Base-by-base conservation (phyloP, 2,329 filamentous ascomycete species). In the Botrytis pseudocinerea region DNA sequence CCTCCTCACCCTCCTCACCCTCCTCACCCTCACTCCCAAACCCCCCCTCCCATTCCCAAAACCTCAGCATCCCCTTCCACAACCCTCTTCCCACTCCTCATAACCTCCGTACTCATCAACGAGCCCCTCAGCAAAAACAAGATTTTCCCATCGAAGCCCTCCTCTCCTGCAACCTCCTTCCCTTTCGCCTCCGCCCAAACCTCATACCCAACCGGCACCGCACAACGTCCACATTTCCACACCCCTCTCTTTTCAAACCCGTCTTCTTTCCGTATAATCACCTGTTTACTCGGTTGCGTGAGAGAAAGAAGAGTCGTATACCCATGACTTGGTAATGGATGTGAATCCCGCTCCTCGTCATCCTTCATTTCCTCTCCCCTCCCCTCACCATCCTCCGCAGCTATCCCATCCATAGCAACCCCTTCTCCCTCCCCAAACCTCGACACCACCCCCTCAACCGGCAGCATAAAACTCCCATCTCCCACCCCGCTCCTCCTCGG, bases 1-100 rank as follows among this genome's bases (percentile, higher is more conserved):
- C 70, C 18, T 64, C 72, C 32, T 73, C 16, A 42, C 35, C 44
- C 44, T 48, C 75, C 1, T n/a, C 54, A 18, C 48, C 70, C 18
- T 64, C 72, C 32, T 73, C 16, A 32, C n/a, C 44, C 44, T 54
- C 54, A 57, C n/a, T 35, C 57, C 62, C 62, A 70, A 16, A 76
- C 75, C 71, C 54, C 75, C 3, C 25, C 51, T 16, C 60, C 70
- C 22, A 63, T 73, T 18, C 73, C 79, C 25, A 69, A 70, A 76
- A 77, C 87, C 75, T 82, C 86, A 80, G 88, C 86, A 74, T 88
- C 89, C 82, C 87, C 89, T 82, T 92, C 91, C 84, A 81, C 2
- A 42, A 88, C 85, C 63, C 86, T 90, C 77, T 86, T 92, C 75
- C 83, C 92, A 71, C 85, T 92, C 75, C 86, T 89, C 35, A 90